Evolutionary conservation across 495 filamentous ascomycete genomes (phyloP).

Genomic region (Penicillium canescens): DNA sequence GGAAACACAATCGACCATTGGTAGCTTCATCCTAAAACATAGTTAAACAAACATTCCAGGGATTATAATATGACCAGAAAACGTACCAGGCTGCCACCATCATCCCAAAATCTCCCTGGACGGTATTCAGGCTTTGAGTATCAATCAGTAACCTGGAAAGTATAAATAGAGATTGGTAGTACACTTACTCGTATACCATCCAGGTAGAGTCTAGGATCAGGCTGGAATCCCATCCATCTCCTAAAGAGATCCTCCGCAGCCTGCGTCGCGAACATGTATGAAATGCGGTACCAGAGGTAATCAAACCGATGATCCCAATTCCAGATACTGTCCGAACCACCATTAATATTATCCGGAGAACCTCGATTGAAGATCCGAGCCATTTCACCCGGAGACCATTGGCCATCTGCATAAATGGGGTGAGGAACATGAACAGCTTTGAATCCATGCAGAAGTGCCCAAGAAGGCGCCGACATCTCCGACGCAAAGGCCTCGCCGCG

Average conservation of each 20-base stretch:
- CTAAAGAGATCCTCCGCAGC: constrained; percentile 2
- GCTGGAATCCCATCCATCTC: not conserved
- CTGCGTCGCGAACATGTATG: constrained; percentile 8
- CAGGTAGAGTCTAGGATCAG: not conserved
- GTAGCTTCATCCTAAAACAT: not conserved
- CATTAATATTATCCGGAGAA: constrained; percentile 4
- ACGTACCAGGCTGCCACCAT: constrained; percentile 1
- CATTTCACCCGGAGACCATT: constrained; percentile 45
- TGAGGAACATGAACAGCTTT: constrained; percentile 48
- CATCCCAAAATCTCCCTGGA: constrained; percentile 5
- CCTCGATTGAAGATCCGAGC: constrained; percentile 62
- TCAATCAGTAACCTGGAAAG: not conserved
- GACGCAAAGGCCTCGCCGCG: constrained; percentile 59
- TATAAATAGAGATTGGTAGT: not conserved
- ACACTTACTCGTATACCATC: not conserved
- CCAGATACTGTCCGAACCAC: constrained; percentile 11
- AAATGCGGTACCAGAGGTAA: constrained; percentile 4
- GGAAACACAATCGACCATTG: constrained; percentile 2
- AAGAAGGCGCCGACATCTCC: constrained; percentile 66
- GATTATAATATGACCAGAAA: not conserved
- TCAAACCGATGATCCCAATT: constrained; percentile 15
- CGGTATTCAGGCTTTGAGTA: not conserved
- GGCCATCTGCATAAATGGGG: constrained; percentile 64
- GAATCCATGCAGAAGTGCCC: constrained; percentile 64
- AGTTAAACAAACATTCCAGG: not conserved